Percentiles rank a stretch among this genome's conserved stretches.
These are phyloP conservation scores for Ceratobasidium theobromae DNA, from an alignment of 1,284 basidiomycete genomes.

Conservation along the genomic window DNA sequence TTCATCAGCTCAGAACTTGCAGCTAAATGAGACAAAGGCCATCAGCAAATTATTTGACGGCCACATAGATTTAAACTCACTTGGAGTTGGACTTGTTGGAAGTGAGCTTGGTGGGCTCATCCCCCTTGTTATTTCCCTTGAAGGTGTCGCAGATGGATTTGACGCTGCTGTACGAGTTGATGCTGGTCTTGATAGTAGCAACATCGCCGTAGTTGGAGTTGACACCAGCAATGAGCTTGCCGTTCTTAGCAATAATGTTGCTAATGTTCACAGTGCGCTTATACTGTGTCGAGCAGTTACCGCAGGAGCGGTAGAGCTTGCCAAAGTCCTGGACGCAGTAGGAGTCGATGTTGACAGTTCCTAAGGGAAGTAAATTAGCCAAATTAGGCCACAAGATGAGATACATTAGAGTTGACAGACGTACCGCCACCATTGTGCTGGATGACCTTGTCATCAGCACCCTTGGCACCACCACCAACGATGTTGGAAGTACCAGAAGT, in stretches of 20 bases:
- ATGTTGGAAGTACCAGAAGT: constrained; percentile 33
- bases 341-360: constrained; percentile 11
- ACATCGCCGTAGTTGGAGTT: constrained; percentile 35
- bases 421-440: constrained; percentile 34
- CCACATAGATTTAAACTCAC: not conserved
- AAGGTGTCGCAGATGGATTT: constrained; percentile 30
- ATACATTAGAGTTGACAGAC: not conserved
- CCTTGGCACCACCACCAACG: constrained; percentile 32
- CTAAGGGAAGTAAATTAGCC: not conserved
- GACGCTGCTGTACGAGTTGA: constrained; percentile 28
- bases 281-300: constrained; percentile 36
- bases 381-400: constrained; percentile 4
- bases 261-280: constrained; percentile 40
- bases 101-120: constrained; percentile 31
- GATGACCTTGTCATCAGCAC: constrained; percentile 32
- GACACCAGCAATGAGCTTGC: constrained; percentile 32
- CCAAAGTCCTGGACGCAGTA: too few species aligned
- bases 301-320: constrained; percentile 36
- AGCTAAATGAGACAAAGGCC: not conserved
- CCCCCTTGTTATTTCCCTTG: constrained; percentile 31
- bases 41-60: not conserved
- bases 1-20: not conserved
- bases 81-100: constrained; percentile 29
- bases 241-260: constrained; percentile 33
- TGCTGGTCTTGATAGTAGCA: constrained; percentile 29